These are phyloP conservation scores for Aspergillus tanneri DNA, from an alignment of 2,329 filamentous ascomycete genomes.

Conservation along the genomic window DNA sequence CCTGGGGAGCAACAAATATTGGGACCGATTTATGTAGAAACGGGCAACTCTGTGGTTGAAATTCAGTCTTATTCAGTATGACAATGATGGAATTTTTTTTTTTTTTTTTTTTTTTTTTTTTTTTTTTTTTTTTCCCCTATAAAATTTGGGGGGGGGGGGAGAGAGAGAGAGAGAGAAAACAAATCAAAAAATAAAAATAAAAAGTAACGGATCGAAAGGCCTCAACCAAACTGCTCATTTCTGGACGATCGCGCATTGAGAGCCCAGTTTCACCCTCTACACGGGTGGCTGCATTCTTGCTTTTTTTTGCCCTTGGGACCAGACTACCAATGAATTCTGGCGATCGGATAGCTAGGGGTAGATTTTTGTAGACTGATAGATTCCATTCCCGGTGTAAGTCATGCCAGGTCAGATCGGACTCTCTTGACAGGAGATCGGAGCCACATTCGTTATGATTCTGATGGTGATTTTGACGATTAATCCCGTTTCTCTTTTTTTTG, in stretches of 20 bases:
- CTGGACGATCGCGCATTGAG: background rate
- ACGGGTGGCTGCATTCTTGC: slow-evolving; percentile 12
- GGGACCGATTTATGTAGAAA: too few species aligned
- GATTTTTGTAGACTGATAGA: background rate
- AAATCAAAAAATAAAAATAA: slow-evolving; percentile 1
- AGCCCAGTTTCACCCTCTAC: slow-evolving; percentile 5
- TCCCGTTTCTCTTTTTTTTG: too few species aligned
- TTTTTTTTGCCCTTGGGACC: slow-evolving; percentile 8
- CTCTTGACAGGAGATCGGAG: background rate
- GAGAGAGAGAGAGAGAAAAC: background rate
- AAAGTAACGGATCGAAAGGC: too few species aligned
- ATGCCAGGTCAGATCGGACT: slow-evolving; percentile 2
- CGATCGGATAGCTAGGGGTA: slow-evolving; percentile 1
- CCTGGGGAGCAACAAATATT: too few species aligned
- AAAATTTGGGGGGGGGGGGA: too few species aligned
- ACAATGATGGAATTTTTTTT: too few species aligned
- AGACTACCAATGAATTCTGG: slow-evolving; percentile 4
- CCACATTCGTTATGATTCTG: too few species aligned
- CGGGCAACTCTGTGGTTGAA: too few species aligned
- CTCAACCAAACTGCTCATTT: background rate
- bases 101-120: too few species aligned
- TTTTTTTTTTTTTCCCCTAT: too few species aligned
- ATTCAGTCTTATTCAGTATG: too few species aligned
- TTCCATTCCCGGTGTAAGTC: slow-evolving; percentile 1
- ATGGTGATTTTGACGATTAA: background rate